These are phyloP conservation scores for Dipteronia dyeriana DNA, from an alignment of 345 rosid species.

Conservation along the genomic window DNA sequence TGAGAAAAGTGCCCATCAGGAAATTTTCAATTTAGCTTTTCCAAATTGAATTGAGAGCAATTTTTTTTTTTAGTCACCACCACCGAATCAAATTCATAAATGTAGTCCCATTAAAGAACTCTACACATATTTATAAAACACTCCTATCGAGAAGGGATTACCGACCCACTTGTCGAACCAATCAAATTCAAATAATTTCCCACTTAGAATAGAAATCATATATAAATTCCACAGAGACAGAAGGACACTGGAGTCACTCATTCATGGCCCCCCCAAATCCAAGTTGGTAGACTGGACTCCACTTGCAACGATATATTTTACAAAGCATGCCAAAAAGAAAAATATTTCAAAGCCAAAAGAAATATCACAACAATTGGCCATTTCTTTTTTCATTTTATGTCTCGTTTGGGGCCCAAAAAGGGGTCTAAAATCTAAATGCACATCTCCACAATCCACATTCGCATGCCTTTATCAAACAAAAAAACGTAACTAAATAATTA, in stretches of 20 bases:
- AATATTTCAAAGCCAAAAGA: neutral
- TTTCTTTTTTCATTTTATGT: neutral
- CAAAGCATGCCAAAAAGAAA: constrained; percentile 2
- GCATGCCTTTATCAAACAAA: too few relatives aligned
- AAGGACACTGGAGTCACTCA: too few relatives aligned
- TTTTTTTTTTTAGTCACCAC: too few relatives aligned
- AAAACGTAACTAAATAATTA: too few relatives aligned
- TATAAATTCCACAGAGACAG: neutral
- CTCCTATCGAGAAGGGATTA: too few relatives aligned
- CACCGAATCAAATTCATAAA: too few relatives aligned
- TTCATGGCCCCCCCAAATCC: neutral
- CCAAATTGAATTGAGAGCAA: too few relatives aligned
- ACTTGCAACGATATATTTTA: neutral
- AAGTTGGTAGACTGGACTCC: neutral
- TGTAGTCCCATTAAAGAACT: too few relatives aligned
- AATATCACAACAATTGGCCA: neutral
- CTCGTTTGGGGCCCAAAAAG: neutral
- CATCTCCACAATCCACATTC: too few relatives aligned
- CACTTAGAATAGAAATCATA: neutral
- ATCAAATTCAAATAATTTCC: neutral
- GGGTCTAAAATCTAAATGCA: neutral
- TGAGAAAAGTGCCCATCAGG: too few relatives aligned
- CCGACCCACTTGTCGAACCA: neutral
- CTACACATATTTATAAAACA: too few relatives aligned
- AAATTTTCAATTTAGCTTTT: too few relatives aligned